These are phyloP conservation scores for Cupressus sempervirens DNA, from an alignment of 75 land plant species.

Conservation along the genomic window DNA sequence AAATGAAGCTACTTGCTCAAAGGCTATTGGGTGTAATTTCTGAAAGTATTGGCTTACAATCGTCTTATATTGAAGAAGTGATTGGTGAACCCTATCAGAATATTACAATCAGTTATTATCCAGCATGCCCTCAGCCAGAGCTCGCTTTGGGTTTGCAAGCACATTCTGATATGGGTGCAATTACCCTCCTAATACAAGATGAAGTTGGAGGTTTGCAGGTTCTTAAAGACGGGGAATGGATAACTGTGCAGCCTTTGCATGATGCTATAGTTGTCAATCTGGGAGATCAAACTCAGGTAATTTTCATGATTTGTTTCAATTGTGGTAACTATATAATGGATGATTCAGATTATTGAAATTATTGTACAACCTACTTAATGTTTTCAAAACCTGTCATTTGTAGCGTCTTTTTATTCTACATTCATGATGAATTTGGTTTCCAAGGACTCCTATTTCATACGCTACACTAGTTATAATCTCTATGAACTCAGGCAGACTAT, in stretches of 20 bases:
- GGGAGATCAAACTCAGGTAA: constrained; percentile 77
- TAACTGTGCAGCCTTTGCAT: constrained; percentile 48
- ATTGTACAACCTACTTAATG: not conserved
- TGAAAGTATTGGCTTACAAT: constrained; percentile 50
- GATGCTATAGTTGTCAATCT: constrained; percentile 73
- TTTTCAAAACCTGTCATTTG: not conserved
- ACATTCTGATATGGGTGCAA: constrained; percentile 92
- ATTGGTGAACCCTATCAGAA: constrained; percentile 89
- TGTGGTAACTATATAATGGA: not conserved
- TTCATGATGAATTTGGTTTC: not conserved
- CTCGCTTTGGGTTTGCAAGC: constrained; percentile 83
- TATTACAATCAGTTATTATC: constrained; percentile 87
- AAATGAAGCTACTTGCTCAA: constrained; percentile 56
- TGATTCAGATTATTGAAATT: not conserved
- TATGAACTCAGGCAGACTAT: not conserved
- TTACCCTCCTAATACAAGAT: constrained; percentile 78
- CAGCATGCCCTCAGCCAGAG: constrained; percentile 93
- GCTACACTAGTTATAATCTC: not conserved
- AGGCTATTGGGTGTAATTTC: constrained; percentile 55
- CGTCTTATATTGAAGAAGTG: constrained; percentile 56
- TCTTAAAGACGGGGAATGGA: constrained; percentile 59
- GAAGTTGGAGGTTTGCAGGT: constrained; percentile 88
- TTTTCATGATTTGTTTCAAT: not conserved
- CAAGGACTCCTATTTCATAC: not conserved
- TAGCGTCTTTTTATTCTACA: not conserved